Evolutionary conservation across 1,284 basidiomycete species (phyloP).

Genomic region (Ustanciosporium gigantosporum): DNA sequence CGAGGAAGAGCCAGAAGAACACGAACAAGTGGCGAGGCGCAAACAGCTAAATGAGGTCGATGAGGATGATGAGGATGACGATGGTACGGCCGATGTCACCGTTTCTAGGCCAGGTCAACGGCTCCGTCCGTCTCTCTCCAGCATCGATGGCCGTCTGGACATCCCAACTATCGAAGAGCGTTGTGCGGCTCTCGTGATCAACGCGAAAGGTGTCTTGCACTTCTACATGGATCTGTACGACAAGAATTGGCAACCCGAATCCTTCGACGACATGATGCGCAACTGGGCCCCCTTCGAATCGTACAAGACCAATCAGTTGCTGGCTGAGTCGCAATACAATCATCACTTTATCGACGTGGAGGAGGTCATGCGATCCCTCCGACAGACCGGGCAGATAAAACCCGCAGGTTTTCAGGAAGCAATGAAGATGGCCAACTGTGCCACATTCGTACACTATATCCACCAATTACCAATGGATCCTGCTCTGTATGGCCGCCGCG

Average conservation of each 20-base stretch:
- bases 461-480: slow-evolving; percentile 34
- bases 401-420: slow-evolving; percentile 33
- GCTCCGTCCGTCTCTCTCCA: slow-evolving; percentile 22
- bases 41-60: too few relatives aligned
- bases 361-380: slow-evolving; percentile 24
- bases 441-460: slow-evolving; percentile 50
- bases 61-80: slow-evolving; percentile 3
- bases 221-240: slow-evolving; percentile 37
- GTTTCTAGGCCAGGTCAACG: slow-evolving; percentile 28
- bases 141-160: slow-evolving; percentile 32
- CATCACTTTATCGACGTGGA: slow-evolving; percentile 46
- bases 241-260: slow-evolving; percentile 20
- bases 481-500: slow-evolving; percentile 8
- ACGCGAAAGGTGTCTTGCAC: slow-evolving; percentile 37
- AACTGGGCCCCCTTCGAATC: slow-evolving; percentile 45
- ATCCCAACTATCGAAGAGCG: slow-evolving; percentile 35
- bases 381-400: slow-evolving; percentile 4
- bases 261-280: slow-evolving; percentile 38
- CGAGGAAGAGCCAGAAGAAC: too few relatives aligned
- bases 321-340: slow-evolving; percentile 36
- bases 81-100: slow-evolving; percentile 8
- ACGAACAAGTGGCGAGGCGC: too few relatives aligned
- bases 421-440: slow-evolving; percentile 48
- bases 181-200: slow-evolving; percentile 35
- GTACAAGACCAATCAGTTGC: slow-evolving; percentile 45